Conservation (phyloP, 2,329 filamentous ascomycete genomes). For the Paecilomyces sp. region DNA sequence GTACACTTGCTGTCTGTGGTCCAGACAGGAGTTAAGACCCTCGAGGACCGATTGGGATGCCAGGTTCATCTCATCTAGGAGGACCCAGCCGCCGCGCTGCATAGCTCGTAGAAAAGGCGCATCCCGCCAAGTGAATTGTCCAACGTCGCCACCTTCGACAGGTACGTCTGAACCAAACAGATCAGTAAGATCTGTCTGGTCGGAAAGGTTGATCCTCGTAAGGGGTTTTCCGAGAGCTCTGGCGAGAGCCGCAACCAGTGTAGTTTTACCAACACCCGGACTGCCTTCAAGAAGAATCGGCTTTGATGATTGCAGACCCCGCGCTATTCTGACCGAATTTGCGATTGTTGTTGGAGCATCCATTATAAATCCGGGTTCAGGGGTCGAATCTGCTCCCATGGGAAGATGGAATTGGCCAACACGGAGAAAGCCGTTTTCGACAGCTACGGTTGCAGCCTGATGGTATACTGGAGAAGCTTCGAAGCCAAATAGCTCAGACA, state of each 20-base stretch:
- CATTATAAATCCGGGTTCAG: constrained; percentile 64
- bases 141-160: constrained; percentile 82
- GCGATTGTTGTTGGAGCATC: constrained; percentile 81
- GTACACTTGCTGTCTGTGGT: constrained; percentile 93
- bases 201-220: constrained; percentile 92
- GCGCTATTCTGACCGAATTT: constrained; percentile 85
- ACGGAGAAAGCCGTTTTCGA: constrained; percentile 49
- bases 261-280: constrained; percentile 97
- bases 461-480: constrained; percentile 63
- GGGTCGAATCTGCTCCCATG: constrained; percentile 42
- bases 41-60: constrained; percentile 95
- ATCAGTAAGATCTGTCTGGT: constrained; percentile 97
- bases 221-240: constrained; percentile 71
- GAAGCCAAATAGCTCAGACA: constrained; percentile 58
- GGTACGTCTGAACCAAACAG: constrained; percentile 95
- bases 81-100: constrained; percentile 93
- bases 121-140: constrained; percentile 91
- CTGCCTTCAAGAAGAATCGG: constrained; percentile 93
- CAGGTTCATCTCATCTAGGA: constrained; percentile 97
- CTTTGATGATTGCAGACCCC: constrained; percentile 81
- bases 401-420: constrained; percentile 70
- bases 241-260: constrained; percentile 78
- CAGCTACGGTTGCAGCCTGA: constrained; percentile 51
- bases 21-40: constrained; percentile 90
- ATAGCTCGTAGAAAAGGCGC: constrained; percentile 93